Base-by-base conservation (phyloP, 2,329 filamentous ascomycete species). In the Cadophora sp. region DNA sequence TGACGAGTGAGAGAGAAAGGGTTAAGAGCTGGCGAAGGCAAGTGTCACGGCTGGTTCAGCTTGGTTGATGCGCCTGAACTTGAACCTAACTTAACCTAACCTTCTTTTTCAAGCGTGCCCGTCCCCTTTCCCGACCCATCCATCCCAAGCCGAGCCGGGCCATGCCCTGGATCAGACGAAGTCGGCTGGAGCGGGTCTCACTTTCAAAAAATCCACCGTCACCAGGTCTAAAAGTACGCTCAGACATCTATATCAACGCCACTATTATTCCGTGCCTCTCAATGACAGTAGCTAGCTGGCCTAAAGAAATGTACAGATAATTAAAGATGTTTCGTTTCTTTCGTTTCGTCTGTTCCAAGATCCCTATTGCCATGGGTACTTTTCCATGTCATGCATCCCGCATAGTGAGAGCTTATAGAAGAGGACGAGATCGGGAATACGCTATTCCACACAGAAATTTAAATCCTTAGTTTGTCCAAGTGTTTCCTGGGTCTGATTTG, bases 201-300 rank as follows among this genome's bases (percentile, higher is more conserved):
- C 11, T 40, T 55, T 55, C 12, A 34, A 48, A 14, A n/a, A 29
- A 24, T 58, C 55, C 51, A 55, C 51, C 26, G 9, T 58, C 34
- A 26, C 12, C 31, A 16, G 22, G 50, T 27, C n/a, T 34, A 19
- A 55, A 34, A 19, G 11, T 55, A n/a, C 61, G 26, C 61, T 53
- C 31, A 63, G 29, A 55, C 48, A 12, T 60, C 27, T 29, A 60
- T 40, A 27, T 66, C 37, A 53, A 67, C 61, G 50, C 58, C 69
- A 71, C 56, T 24, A 59, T 40, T 37, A 59, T 40, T 43, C 14
- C 31, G 56, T 59, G 34, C 31, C 22, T 37, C 31, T 59, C n/a
- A 6, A 29, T 43, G 34, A 37, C 40, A 43, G 14, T 16, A 16
- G 11, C 5, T 6, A 3, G 19, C n/a, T 48, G 31, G 12, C 22